Percentiles rank a stretch among this genome's conserved stretches.
These are phyloP conservation scores for Marchantia polymorpha DNA, from an alignment of 225 moss, liverwort and hornwort genomes.

Conservation along the genomic window DNA sequence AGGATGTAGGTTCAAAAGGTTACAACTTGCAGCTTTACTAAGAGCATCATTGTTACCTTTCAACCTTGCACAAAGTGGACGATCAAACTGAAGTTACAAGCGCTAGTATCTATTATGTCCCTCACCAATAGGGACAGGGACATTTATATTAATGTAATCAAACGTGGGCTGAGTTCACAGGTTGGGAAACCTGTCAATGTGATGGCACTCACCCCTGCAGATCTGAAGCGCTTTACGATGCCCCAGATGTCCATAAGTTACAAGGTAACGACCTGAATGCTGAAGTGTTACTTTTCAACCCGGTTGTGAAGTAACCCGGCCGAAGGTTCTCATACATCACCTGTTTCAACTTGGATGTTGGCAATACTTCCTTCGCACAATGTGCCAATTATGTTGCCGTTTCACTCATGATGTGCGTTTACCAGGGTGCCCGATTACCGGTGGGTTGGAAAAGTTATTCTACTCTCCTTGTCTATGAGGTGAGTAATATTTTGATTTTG, in stretches of 20 bases:
- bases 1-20: background rate
- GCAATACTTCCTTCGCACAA: too few species aligned
- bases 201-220: background rate
- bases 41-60: background rate
- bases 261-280: conserved; percentile 38
- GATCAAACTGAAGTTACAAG: too few species aligned
- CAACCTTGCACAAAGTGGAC: too few species aligned
- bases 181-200: background rate
- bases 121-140: too few species aligned
- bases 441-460: conserved; percentile 80
- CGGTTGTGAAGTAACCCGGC: too few species aligned
- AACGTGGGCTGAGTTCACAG: conserved; percentile 1
- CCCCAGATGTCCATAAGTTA: conserved; percentile 55
- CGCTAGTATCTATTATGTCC: too few species aligned
- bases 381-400: too few species aligned
- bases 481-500: conserved; percentile 13
- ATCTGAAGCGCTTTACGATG: conserved; percentile 47
- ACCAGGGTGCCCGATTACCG: conserved; percentile 61
- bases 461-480: conserved; percentile 67
- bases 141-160: background rate
- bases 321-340: background rate
- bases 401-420: conserved; percentile 11
- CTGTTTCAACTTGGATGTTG: background rate
- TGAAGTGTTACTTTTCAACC: too few species aligned
- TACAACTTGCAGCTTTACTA: background rate